These are phyloP conservation scores for Lactarius evosmus DNA, from an alignment of 768 basidiomycete genomes.

Conservation along the genomic window DNA sequence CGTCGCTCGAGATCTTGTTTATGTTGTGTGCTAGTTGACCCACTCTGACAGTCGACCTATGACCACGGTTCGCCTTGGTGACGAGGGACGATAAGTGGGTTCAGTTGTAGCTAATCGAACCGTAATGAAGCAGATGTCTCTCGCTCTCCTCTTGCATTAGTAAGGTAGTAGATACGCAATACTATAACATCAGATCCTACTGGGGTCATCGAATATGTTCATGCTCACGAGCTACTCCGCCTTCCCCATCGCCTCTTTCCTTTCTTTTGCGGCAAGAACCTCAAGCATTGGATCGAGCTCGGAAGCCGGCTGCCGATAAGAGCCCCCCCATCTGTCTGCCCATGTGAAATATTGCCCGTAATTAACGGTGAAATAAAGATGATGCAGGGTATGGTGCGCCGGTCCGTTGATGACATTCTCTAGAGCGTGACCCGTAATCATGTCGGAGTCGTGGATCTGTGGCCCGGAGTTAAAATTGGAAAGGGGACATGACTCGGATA, in stretches of 20 bases:
- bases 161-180: conserved; percentile 13
- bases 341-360: conserved; percentile 98
- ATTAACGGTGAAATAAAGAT: conserved; percentile 95
- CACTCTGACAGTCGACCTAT: neutral
- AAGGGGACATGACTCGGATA: neutral
- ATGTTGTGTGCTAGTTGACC: neutral
- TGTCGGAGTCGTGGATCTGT: conserved; percentile 98
- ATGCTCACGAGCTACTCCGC: conserved; percentile 12
- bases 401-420: conserved; percentile 96
- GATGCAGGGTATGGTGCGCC: conserved; percentile 95
- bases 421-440: conserved; percentile 88
- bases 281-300: conserved; percentile 83
- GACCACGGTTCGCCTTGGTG: neutral
- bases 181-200: conserved; percentile 11
- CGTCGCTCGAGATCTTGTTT: neutral
- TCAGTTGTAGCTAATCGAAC: neutral
- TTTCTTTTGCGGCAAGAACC: conserved; percentile 39
- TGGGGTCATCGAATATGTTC: neutral
- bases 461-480: neutral
- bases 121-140: neutral
- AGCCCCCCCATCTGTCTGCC: conserved; percentile 79
- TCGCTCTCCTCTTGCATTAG: conserved; percentile 5
- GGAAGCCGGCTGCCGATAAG: conserved; percentile 85
- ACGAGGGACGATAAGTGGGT: neutral
- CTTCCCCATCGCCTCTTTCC: conserved; percentile 16